phyloP scores from a whole-genome alignment of 1,284 basidiomycete genomes.

The Phenoliferia sp. region DNA sequence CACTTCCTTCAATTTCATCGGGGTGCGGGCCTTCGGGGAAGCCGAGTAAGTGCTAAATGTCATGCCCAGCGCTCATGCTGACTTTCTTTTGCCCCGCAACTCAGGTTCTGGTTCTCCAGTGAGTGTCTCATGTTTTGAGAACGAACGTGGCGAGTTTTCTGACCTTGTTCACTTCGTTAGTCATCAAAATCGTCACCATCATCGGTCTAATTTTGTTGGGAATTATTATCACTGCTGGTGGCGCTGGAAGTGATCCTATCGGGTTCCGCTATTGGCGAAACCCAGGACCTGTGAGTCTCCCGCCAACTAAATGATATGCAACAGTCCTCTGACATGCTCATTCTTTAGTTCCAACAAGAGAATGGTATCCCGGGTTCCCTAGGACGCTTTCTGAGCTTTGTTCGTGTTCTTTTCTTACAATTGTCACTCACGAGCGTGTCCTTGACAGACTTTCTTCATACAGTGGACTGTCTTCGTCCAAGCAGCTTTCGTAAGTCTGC shows the following conservation, averaged over 20 bases:
- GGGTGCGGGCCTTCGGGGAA: slow-evolving; percentile 18
- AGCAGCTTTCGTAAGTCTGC: slow-evolving; percentile 62
- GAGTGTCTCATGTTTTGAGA: too few species aligned
- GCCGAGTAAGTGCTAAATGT: not conserved
- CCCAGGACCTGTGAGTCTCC: slow-evolving; percentile 9
- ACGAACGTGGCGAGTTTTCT: too few species aligned
- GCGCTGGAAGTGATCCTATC: slow-evolving; percentile 32
- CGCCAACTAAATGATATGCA: not conserved
- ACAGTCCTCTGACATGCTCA: not conserved
- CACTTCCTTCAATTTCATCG: slow-evolving; percentile 22
- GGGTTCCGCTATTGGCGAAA: slow-evolving; percentile 33
- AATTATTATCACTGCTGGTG: slow-evolving; percentile 47
- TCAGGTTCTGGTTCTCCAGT: slow-evolving; percentile 55
- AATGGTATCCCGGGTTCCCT: slow-evolving; percentile 47
- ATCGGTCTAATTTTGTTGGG: slow-evolving; percentile 56
- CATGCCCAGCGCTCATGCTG: not conserved
- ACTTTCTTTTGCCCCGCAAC: slow-evolving; percentile 46
- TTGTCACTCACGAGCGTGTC: not conserved
- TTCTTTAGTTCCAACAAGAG: slow-evolving; percentile 19
- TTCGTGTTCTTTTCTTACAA: slow-evolving; percentile 16
- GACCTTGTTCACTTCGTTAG: too few species aligned
- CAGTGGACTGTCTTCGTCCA: slow-evolving; percentile 20
- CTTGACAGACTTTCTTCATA: not conserved
- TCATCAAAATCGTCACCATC: slow-evolving; percentile 54
- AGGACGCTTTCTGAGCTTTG: slow-evolving; percentile 31